Evolutionary conservation across 345 rosid genomes (phyloP).

Genomic region (Brassica napus): DNA sequence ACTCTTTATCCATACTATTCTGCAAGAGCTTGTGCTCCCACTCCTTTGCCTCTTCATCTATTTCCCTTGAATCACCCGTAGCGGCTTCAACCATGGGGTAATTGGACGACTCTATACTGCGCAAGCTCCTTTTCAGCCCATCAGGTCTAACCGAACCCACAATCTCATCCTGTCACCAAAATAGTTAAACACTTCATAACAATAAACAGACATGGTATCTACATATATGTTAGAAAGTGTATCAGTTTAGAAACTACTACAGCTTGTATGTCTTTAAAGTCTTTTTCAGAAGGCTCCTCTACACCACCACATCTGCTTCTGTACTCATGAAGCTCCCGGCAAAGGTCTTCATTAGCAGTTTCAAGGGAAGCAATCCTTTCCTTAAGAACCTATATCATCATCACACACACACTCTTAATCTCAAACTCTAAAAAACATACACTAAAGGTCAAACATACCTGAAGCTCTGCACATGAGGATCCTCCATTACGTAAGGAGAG

Average conservation of each 20-base stretch:
- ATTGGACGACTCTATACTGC: slow-evolving; percentile 72
- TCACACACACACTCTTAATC: not conserved
- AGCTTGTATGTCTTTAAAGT: slow-evolving; percentile 76
- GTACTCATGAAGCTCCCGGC: slow-evolving; percentile 86
- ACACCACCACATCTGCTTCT: slow-evolving; percentile 61
- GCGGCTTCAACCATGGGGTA: slow-evolving; percentile 80
- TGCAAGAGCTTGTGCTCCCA: slow-evolving; percentile 97
- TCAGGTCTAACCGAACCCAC: slow-evolving; percentile 67
- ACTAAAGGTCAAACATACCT: slow-evolving; percentile 49
- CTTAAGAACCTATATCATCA: slow-evolving; percentile 64
- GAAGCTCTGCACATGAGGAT: slow-evolving; percentile 75
- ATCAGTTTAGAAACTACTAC: slow-evolving; percentile 30
- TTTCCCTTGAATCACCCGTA: slow-evolving; percentile 67
- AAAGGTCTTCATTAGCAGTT: slow-evolving; percentile 88
- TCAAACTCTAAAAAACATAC: not conserved
- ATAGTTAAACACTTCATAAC: not conserved
- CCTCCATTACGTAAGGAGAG: slow-evolving; percentile 86
- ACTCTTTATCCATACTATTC: slow-evolving; percentile 90
- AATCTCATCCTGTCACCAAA: slow-evolving; percentile 63
- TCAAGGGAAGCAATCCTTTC: slow-evolving; percentile 95
- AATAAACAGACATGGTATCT: slow-evolving; percentile 7
- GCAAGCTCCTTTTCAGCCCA: slow-evolving; percentile 85
- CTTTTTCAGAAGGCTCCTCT: slow-evolving; percentile 67
- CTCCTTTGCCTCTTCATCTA: slow-evolving; percentile 89
- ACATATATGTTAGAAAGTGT: not conserved